Percentiles rank a stretch among this genome's conserved stretches.
These are phyloP conservation scores for Fraxinus angustifolia DNA, from an alignment of 305 asterid species.

Conservation along the genomic window DNA sequence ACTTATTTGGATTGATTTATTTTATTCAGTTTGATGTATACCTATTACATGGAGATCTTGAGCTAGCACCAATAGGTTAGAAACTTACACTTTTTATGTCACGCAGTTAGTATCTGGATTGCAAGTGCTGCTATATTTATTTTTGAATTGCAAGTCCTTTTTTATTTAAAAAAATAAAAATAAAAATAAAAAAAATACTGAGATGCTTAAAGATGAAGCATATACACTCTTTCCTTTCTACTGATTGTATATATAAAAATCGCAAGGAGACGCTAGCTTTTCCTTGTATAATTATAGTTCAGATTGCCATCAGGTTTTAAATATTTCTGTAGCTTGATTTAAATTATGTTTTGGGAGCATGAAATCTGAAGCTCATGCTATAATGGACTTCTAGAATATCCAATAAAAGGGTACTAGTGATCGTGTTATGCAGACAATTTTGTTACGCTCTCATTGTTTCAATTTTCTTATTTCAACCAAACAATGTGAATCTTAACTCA, in stretches of 20 bases:
- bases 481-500: conserved; percentile 34
- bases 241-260: not conserved
- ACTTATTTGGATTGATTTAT: not conserved
- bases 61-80: not conserved
- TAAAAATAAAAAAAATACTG: too few species aligned
- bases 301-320: not conserved
- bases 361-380: not conserved
- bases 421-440: not conserved
- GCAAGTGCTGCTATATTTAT: not conserved
- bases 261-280: not conserved
- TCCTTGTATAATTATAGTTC: not conserved
- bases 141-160: not conserved
- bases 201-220: not conserved
- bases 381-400: not conserved
- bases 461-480: not conserved
- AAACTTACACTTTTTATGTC: not conserved
- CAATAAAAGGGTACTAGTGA: not conserved
- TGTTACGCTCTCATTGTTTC: not conserved
- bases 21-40: not conserved
- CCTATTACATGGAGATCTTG: not conserved
- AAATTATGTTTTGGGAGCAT: not conserved
- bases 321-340: not conserved
- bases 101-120: not conserved
- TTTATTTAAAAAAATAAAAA: too few species aligned
- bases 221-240: not conserved